Conservation (phyloP, 495 filamentous ascomycete genomes). For the Daldinia grandis region DNA sequence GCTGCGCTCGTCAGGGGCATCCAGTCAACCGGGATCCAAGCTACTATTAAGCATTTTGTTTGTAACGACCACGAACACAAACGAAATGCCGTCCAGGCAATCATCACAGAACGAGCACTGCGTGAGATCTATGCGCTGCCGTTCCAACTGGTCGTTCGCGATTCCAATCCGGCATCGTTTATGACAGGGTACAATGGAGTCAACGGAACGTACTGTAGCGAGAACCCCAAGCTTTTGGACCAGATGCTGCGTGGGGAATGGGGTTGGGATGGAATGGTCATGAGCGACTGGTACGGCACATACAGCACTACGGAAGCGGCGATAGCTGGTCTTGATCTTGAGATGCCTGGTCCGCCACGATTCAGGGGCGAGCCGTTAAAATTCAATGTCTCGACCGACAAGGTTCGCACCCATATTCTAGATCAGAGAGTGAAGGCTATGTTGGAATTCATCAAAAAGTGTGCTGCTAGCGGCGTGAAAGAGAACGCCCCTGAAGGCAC, state of each 20-base stretch:
- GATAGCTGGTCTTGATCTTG: slow-evolving; percentile 74
- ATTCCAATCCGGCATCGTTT: slow-evolving; percentile 68
- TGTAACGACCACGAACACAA: slow-evolving; percentile 82
- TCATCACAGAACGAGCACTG: slow-evolving; percentile 73
- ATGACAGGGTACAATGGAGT: slow-evolving; percentile 83
- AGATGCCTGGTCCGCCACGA: slow-evolving; percentile 76
- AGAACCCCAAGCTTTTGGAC: slow-evolving; percentile 69
- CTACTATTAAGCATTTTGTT: slow-evolving; percentile 84
- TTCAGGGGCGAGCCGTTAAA: slow-evolving; percentile 69
- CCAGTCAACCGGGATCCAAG: slow-evolving; percentile 73
- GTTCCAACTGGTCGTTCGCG: slow-evolving; percentile 75
- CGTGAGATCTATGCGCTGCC: slow-evolving; percentile 81
- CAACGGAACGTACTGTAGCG: slow-evolving; percentile 74
- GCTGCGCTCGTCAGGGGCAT: slow-evolving; percentile 73
- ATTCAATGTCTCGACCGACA: slow-evolving; percentile 66
- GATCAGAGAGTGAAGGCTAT: slow-evolving; percentile 71
- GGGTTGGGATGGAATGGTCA: slow-evolving; percentile 73
- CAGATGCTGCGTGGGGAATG: slow-evolving; percentile 75
- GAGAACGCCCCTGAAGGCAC: slow-evolving; percentile 57
- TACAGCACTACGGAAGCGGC: slow-evolving; percentile 73
- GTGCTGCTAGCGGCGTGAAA: slow-evolving; percentile 61
- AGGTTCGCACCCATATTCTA: slow-evolving; percentile 64
- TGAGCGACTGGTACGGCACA: slow-evolving; percentile 79
- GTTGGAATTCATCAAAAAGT: slow-evolving; percentile 67
- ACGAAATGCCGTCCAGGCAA: slow-evolving; percentile 71